phyloP scores from a whole-genome alignment of 768 basidiomycete genomes.

The Termitomyces sp. region DNA sequence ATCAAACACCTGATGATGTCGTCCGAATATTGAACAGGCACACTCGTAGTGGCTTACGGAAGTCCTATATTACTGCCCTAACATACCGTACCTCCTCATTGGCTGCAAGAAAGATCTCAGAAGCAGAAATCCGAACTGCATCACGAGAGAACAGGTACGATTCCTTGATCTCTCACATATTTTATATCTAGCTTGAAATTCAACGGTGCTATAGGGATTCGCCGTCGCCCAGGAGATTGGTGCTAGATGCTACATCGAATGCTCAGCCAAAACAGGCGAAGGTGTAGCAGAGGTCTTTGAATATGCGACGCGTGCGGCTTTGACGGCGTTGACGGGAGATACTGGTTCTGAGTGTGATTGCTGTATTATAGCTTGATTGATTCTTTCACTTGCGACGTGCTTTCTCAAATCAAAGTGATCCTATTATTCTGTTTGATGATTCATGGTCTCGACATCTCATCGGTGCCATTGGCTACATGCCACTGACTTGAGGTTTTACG shows the following conservation, averaged over 20 bases:
- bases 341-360: neutral
- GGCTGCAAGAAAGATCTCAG: slow-evolving; percentile 99
- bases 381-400: neutral
- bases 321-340: slow-evolving; percentile 25
- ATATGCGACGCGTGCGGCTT: slow-evolving; percentile 89
- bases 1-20: slow-evolving; percentile 1
- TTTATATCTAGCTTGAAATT: neutral
- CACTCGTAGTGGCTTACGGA: slow-evolving; percentile 90
- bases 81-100: slow-evolving; percentile 92
- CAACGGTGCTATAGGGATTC: slow-evolving; percentile 61
- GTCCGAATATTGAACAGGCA: neutral
- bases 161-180: neutral
- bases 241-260: slow-evolving; percentile 95
- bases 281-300: slow-evolving; percentile 98
- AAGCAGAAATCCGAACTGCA: slow-evolving; percentile 89
- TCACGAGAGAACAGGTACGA: slow-evolving; percentile 85
- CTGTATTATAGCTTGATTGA: slow-evolving; percentile 6
- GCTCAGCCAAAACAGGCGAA: slow-evolving; percentile 92
- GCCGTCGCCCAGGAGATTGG: slow-evolving; percentile 94
- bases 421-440: neutral
- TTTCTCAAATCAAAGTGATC: neutral
- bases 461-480: no score
- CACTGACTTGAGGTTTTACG: no score
- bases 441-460: neutral
- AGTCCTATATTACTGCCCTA: slow-evolving; percentile 94